A percentile compares a stretch with the other conserved stretches of the same genome.
phyloP scores from a whole-genome alignment of 2,329 filamentous ascomycete genomes.

The Aspergillus eucalypticola region DNA sequence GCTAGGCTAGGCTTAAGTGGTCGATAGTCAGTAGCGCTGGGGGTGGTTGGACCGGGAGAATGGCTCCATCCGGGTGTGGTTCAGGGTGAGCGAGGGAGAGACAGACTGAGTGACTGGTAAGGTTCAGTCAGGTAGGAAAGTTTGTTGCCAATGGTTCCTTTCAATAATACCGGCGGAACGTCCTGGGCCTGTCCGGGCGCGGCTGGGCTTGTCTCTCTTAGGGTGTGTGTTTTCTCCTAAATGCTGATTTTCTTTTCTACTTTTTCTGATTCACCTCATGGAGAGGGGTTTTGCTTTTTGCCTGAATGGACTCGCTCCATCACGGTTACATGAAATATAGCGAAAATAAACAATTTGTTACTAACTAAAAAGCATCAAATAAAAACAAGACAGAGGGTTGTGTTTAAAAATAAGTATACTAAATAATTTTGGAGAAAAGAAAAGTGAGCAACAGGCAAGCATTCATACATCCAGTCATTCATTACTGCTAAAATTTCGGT shows the following conservation, averaged over 20 bases:
- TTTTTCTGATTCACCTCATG: not conserved
- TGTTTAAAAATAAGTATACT: not conserved
- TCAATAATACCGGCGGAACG: not conserved
- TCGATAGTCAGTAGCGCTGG: no score
- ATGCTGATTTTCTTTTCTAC: slow-evolving; percentile 1
- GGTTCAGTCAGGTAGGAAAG: slow-evolving; percentile 6
- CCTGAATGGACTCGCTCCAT: not conserved
- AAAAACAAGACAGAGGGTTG: no score
- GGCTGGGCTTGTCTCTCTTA: slow-evolving; percentile 9
- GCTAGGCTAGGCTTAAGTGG: not conserved
- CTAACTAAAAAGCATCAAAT: no score
- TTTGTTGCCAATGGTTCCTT: slow-evolving; percentile 1
- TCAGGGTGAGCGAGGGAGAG: not conserved
- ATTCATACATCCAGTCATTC: not conserved
- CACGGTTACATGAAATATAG: not conserved
- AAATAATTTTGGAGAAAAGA: not conserved
- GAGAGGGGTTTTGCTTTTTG: slow-evolving; percentile 5
- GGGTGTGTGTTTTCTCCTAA: slow-evolving; percentile 2
- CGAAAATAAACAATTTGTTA: not conserved
- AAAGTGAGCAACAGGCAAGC: not conserved
- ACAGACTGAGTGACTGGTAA: not conserved
- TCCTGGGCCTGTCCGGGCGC: not conserved
- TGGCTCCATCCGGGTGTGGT: not conserved
- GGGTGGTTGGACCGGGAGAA: no score
- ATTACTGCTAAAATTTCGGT: not conserved